These are phyloP conservation scores for Neurospora sp. DNA, from an alignment of 495 filamentous ascomycete species.

Conservation along the genomic window DNA sequence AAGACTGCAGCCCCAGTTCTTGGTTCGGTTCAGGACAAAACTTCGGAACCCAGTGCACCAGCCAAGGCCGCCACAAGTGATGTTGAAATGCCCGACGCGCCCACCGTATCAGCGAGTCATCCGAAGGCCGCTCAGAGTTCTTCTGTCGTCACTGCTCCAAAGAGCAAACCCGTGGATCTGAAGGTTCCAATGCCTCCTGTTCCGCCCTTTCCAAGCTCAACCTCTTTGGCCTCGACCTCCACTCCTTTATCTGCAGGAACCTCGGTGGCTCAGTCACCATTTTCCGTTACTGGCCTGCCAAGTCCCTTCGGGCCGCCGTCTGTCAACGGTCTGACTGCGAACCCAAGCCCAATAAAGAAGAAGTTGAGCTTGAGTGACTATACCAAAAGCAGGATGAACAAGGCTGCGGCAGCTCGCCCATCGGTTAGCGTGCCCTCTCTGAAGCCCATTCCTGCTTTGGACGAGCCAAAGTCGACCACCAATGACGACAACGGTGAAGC, in stretches of 20 bases:
- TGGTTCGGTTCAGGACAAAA: slow-evolving; percentile 8
- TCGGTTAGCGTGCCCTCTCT: slow-evolving; percentile 22
- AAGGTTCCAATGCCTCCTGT: slow-evolving; percentile 43
- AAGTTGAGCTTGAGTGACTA: slow-evolving; percentile 69
- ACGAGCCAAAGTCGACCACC: slow-evolving; percentile 34
- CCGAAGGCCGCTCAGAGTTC: slow-evolving; percentile 4
- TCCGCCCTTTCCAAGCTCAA: slow-evolving; percentile 24
- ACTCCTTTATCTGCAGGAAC: slow-evolving; percentile 36
- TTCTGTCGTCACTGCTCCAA: slow-evolving; percentile 11
- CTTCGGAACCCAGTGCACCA: not conserved
- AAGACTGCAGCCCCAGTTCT: slow-evolving; percentile 11
- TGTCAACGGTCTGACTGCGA: slow-evolving; percentile 33
- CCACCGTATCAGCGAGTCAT: slow-evolving; percentile 2
- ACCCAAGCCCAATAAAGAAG: slow-evolving; percentile 57
- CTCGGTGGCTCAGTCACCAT: slow-evolving; percentile 43
- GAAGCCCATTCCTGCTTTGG: slow-evolving; percentile 23
- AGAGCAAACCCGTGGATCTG: slow-evolving; percentile 34
- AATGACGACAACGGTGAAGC: slow-evolving; percentile 18
- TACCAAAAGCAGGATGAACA: slow-evolving; percentile 39
- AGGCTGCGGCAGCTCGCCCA: slow-evolving; percentile 35
- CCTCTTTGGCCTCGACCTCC: slow-evolving; percentile 18
- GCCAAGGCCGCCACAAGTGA: slow-evolving; percentile 9
- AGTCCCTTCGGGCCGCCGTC: slow-evolving; percentile 34
- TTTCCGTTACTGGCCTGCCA: slow-evolving; percentile 23
- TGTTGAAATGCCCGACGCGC: slow-evolving; percentile 18